Conservation (phyloP, 2,329 filamentous ascomycete species). For the Diaporthe humulicola region DNA sequence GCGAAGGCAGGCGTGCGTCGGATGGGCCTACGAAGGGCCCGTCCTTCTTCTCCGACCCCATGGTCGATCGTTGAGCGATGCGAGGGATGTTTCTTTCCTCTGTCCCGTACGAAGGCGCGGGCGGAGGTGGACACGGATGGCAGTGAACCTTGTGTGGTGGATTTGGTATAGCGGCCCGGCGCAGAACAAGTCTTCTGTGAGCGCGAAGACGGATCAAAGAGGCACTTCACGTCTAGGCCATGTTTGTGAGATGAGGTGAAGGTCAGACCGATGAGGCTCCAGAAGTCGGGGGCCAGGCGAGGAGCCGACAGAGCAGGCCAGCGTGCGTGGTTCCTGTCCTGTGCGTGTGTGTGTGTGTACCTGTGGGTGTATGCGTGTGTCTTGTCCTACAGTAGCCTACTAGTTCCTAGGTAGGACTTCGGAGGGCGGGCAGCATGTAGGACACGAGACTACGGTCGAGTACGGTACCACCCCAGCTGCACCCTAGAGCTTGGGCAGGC, state of each 20-base stretch:
- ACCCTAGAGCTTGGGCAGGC: slow-evolving; percentile 18
- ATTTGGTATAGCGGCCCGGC: slow-evolving; percentile 1
- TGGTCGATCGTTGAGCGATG: slow-evolving; percentile 12
- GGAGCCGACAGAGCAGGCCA: slow-evolving; percentile 23
- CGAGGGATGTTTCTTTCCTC: background rate
- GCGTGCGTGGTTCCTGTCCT: background rate
- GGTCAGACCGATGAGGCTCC: slow-evolving; percentile 7
- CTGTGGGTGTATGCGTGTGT: slow-evolving; percentile 17
- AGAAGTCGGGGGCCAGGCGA: slow-evolving; percentile 20
- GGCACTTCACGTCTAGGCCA: slow-evolving; percentile 4
- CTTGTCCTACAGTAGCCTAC: slow-evolving; percentile 21
- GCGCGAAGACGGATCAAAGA: slow-evolving; percentile 18
- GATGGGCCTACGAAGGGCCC: slow-evolving; percentile 35
- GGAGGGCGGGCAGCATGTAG: slow-evolving; percentile 19
- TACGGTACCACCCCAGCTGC: slow-evolving; percentile 22
- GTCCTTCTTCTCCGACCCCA: slow-evolving; percentile 37
- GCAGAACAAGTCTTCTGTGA: slow-evolving; percentile 5
- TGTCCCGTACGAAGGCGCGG: background rate
- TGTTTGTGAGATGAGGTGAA: slow-evolving; percentile 17
- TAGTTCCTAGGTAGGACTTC: slow-evolving; percentile 24
- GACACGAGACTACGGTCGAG: slow-evolving; percentile 22
- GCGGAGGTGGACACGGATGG: background rate
- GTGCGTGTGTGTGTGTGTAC: background rate
- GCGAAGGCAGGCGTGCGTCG: slow-evolving; percentile 16
- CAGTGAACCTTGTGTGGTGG: background rate